phyloP scores from a whole-genome alignment of 2,329 filamentous ascomycete genomes.

The Xylaria digitata region DNA sequence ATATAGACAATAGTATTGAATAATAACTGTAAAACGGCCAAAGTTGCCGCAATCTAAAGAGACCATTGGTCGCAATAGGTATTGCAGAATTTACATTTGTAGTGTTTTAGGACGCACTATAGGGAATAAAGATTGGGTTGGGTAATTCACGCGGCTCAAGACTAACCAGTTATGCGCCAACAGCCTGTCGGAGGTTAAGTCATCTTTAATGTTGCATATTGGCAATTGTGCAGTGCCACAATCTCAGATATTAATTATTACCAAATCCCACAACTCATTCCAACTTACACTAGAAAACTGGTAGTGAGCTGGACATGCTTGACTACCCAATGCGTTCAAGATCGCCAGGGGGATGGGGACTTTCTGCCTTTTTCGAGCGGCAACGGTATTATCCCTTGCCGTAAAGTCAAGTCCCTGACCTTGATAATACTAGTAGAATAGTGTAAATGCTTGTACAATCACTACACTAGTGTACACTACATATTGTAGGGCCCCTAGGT shows the following conservation, averaged over 20 bases:
- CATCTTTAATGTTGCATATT: not conserved
- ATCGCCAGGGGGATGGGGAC: slow-evolving; percentile 31
- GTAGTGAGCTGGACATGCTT: slow-evolving; percentile 17
- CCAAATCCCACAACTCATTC: slow-evolving; percentile 8
- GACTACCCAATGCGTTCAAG: slow-evolving; percentile 28
- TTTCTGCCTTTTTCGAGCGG: slow-evolving; percentile 13
- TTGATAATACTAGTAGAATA: not conserved
- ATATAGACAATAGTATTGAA: not conserved
- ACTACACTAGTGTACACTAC: not conserved
- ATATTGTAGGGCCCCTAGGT: no score
- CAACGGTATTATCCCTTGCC: slow-evolving; percentile 22
- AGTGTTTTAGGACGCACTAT: not conserved
- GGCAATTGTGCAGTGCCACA: not conserved
- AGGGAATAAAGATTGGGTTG: slow-evolving; percentile 12
- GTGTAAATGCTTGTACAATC: no score
- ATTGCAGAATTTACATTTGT: not conserved
- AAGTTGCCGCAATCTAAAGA: not conserved
- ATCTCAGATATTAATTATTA: slow-evolving; percentile 3
- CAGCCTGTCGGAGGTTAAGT: not conserved
- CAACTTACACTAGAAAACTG: slow-evolving; percentile 4
- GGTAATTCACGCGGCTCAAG: slow-evolving; percentile 1
- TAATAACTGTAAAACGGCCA: not conserved
- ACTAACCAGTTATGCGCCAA: not conserved
- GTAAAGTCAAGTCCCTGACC: slow-evolving; percentile 3
- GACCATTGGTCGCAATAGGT: no score